Percentiles rank a stretch among this genome's conserved stretches.
phyloP scores from a whole-genome alignment of 768 basidiomycete species.

The Hericium coralloides region DNA sequence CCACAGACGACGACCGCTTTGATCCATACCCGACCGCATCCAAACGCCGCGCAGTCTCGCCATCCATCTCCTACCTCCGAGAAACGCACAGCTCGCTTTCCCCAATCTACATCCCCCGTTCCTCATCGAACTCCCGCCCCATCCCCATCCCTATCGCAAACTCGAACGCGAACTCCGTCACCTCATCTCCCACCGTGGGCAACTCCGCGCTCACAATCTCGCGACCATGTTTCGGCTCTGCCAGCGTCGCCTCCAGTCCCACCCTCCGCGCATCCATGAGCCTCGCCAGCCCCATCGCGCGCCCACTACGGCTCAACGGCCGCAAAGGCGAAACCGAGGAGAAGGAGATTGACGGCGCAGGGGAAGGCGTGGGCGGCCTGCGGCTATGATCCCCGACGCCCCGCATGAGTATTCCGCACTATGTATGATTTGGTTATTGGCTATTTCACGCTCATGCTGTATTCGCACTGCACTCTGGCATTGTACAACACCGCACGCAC shows the following conservation, averaged over 20 bases:
- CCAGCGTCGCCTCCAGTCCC: constrained; percentile 61
- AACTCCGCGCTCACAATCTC: constrained; percentile 33
- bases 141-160: constrained; percentile 60
- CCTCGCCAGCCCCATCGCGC: constrained; percentile 68
- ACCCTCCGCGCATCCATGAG: constrained; percentile 63
- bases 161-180: constrained; percentile 51
- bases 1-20: constrained; percentile 71
- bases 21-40: constrained; percentile 74
- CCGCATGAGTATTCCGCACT: too few species aligned
- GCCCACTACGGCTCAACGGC: constrained; percentile 49
- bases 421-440: too few species aligned
- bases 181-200: constrained; percentile 66
- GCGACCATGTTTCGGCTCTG: constrained; percentile 30
- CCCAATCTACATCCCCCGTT: constrained; percentile 40
- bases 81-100: constrained; percentile 46
- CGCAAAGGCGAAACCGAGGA: constrained; percentile 49
- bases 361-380: constrained; percentile 65
- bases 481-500: too few species aligned
- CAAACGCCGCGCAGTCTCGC: constrained; percentile 78
- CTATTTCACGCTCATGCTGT: too few species aligned
- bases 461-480: too few species aligned
- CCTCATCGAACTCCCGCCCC: constrained; percentile 35
- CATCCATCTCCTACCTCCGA: constrained; percentile 61
- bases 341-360: constrained; percentile 69
- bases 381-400: constrained; percentile 12